Evolutionary conservation across 495 filamentous ascomycete genomes (phyloP), one percentile per base, ranked within the genome.

Genomic region (Parathielavia hyrcaniae): DNA sequence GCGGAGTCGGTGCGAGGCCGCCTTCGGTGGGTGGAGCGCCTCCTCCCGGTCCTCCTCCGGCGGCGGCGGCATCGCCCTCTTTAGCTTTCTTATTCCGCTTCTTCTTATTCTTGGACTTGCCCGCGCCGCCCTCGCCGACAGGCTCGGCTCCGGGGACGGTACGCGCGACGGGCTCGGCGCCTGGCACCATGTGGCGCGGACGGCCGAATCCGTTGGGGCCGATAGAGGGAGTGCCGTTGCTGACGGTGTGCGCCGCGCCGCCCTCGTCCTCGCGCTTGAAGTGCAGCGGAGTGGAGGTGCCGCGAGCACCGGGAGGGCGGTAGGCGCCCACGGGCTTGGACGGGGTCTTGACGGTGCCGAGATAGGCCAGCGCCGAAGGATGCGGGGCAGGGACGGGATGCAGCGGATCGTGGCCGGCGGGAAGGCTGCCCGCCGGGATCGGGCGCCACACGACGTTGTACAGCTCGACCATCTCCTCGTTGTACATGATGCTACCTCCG

Each of bases 241-340:
- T 86, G 53, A 83, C 77, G 23, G 88, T 77, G 67, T 90, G 93
- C 23, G 92, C 91, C 0, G 90, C 88, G 44, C 93, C 95, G 47
- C 93, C 93, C 73, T 98, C 88, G 58, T 98, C 93, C 72, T 98
- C 93, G 41, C 93, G 89, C 77, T 95, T 96, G 80, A 97, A 98
- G 56, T 91, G 89, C 58, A 97, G 75, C 10, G 93, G 93, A 0
- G 93, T 97, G 40, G 82, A 77, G 64, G 85, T 82, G 48, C 93
- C 93, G 64, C 93, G 88, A 26, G 93, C 93, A 51, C 95, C 95
- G n/a, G 93, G 93, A 36, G 93, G 93, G 38, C 93, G 86, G 69
- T 98, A 98, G 14, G 93, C 95, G 48, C 93, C 93, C 17, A 89
- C 89, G 13, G 95, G 88, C 73, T 97, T 97, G 35, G 89, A 90